Conservation (phyloP, 768 basidiomycete genomes). For the Lactarius akahatsu region DNA sequence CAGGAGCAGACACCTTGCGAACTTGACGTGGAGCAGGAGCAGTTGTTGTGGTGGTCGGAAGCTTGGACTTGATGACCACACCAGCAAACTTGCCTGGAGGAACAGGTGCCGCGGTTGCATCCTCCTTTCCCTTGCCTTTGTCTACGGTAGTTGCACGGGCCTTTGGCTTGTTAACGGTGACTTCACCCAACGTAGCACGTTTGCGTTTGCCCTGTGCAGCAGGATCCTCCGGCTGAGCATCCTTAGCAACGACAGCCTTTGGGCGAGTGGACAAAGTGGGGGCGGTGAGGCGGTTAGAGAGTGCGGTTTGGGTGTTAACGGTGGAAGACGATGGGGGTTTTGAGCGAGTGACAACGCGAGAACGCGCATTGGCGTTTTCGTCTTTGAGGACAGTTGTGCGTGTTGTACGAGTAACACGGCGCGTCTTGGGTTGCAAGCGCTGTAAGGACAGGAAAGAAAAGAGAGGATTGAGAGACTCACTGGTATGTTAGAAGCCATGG, state of each 20-base stretch:
- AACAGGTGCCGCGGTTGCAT: conserved; percentile 30
- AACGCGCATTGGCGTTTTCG: conserved; percentile 71
- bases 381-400: conserved; percentile 55
- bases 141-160: conserved; percentile 36
- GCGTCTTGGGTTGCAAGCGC: conserved; percentile 44
- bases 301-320: conserved; percentile 38
- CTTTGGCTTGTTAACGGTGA: conserved; percentile 53
- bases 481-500: conserved; percentile 49
- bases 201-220: conserved; percentile 64
- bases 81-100: conserved; percentile 57
- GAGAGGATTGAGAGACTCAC: conserved; percentile 34
- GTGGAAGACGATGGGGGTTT: conserved; percentile 51
- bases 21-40: conserved; percentile 46
- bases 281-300: conserved; percentile 42
- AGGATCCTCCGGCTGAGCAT: conserved; percentile 47
- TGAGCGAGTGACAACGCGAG: conserved; percentile 58
- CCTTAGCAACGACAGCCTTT: conserved; percentile 42
- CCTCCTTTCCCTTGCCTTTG: conserved; percentile 59
- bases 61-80: conserved; percentile 57
- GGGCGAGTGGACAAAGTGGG: conserved; percentile 55
- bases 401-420: conserved; percentile 59
- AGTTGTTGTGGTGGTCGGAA: conserved; percentile 41
- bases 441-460: not conserved
- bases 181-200: conserved; percentile 72
- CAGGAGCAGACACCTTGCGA: conserved; percentile 43